Base-by-base conservation (phyloP, 495 filamentous ascomycete genomes). In the Filosporella fistucella region DNA sequence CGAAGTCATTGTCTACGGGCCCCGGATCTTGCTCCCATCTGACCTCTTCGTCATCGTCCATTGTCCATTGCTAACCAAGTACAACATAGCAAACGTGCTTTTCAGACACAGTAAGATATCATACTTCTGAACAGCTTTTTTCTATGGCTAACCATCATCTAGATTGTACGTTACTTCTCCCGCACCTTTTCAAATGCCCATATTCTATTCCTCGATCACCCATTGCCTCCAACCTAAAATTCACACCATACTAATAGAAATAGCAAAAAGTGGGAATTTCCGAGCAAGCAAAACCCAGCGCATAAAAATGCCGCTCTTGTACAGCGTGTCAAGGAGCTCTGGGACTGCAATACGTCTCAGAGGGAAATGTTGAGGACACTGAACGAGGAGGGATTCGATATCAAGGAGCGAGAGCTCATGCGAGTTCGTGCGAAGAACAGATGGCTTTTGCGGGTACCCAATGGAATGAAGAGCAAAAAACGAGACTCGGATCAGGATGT, bases 261-360 rank as follows among this genome's bases (percentile, higher is more conserved):
- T 58, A 88, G 84, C 60, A 88, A 85, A 56, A 71, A 78, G 62
- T 93, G 88, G 88, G 73, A 76, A 0, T 93, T 91, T 49, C 87
- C 88, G 3, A 77, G 71, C 48, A 88, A 85, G 61, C 78, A 82
- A 51, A 82, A 80, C 52, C 82, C 79, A 9, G 77, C 77, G 4
- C 81, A 84, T 61, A 84, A 82, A 57, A 84, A 87, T 57, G 63
- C 68, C 20, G 67, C 65, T 11, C 74, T 93, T 9, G 77, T 86
- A 16, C 75, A 70, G 2, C 75, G 87, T 1, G 75, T 88, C 34
- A 78, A 79, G 49, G 73, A 89, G 68, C 76, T 93, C 51, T 93
- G 87, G 86, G 81, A 85, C 58, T 66, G 67, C 26, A 91, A 91
- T 52, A 69, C 75, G 3, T 72, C 63, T 29, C 84, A 87, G 54